Base-by-base conservation (phyloP, 768 basidiomycete genomes). In the Xerocomellus dryophilus region DNA sequence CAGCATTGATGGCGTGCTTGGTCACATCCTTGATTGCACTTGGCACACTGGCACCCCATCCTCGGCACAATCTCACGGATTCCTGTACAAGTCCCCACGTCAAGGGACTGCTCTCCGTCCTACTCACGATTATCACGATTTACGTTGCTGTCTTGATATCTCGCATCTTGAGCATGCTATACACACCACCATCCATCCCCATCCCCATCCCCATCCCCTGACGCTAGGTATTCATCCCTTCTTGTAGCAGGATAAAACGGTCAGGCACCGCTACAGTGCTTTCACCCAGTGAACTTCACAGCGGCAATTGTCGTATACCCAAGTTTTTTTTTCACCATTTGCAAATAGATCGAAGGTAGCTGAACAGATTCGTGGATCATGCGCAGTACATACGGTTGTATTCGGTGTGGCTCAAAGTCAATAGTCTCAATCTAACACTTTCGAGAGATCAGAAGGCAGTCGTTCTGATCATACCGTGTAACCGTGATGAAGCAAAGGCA, bases 71-170 rank as follows among this genome's bases (percentile, higher is more conserved):
- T 54, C 54, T 21, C 42, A 53, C 21, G 34, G 7, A 12, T 34
- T 44, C 32, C 42, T 57, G 32, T 52, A 56, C 34, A 54, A 46
- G 39, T 42, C 47, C 50, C 48, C 53, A 44, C 34, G 47, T 45
- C 34, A 36, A 17, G 20, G 55, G 40, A 46, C 20, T 17, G 10
- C 36, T 46, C 44, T 40, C 31, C 18, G 41, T 43, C 34, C 50
- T 51, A 44, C 49, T 66, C 58, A 59, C 47, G 59, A 51, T 39
- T 45, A 48, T 61, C 54, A 56, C 46, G 57, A 66, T 66, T 67
- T 66, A 66, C 48, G 44, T 42, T 58, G 66, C 66, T 67, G 55
- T 69, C 55, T 62, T 64, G 64, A 60, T 62, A 57, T 67, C 62
- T 60, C 50, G 48, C 57, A 50, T 41, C 46, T 34, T 41, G 12